A percentile compares a stretch with the other conserved stretches of the same genome.
Evolutionary conservation across 352 stramenopile species (phyloP).

Genomic region (Phytophthora syringae): DNA sequence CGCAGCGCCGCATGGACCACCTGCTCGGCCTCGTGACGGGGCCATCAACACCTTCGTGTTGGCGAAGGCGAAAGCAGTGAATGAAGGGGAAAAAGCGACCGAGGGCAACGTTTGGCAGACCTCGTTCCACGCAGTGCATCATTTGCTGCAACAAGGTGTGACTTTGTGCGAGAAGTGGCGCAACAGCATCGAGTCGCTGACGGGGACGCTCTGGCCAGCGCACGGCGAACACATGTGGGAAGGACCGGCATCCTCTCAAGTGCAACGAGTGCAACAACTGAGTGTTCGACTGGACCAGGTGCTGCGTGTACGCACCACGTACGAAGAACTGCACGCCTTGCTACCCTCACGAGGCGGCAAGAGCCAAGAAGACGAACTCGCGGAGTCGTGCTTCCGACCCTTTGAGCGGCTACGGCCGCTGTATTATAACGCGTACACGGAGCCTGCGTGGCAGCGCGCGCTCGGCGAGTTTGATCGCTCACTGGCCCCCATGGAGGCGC

Average conservation of each 20-base stretch:
- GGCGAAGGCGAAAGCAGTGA: slow-evolving; percentile 42
- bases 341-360: slow-evolving; percentile 42
- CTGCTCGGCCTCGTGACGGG: slow-evolving; percentile 83
- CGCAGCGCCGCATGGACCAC: slow-evolving; percentile 89
- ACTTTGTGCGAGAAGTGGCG: slow-evolving; percentile 89
- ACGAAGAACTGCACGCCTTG: slow-evolving; percentile 87
- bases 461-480: slow-evolving; percentile 81
- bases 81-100: slow-evolving; percentile 20
- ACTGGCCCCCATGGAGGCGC: slow-evolving; percentile 82
- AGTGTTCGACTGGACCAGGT: slow-evolving; percentile 81
- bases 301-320: slow-evolving; percentile 81
- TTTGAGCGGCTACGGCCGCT: slow-evolving; percentile 75
- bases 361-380: slow-evolving; percentile 48
- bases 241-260: slow-evolving; percentile 26
- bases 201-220: slow-evolving; percentile 76
- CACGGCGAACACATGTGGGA: slow-evolving; percentile 87
- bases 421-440: slow-evolving; percentile 93
- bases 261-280: slow-evolving; percentile 51
- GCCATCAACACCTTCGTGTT: slow-evolving; percentile 83
- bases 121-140: slow-evolving; percentile 62
- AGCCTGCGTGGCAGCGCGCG: slow-evolving; percentile 75
- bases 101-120: slow-evolving; percentile 79
- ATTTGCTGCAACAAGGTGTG: slow-evolving; percentile 62
- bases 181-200: slow-evolving; percentile 75
- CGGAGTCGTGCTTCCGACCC: slow-evolving; percentile 65